phyloP scores from a whole-genome alignment of 2,329 filamentous ascomycete species.

The Trichoderma semiorbis region DNA sequence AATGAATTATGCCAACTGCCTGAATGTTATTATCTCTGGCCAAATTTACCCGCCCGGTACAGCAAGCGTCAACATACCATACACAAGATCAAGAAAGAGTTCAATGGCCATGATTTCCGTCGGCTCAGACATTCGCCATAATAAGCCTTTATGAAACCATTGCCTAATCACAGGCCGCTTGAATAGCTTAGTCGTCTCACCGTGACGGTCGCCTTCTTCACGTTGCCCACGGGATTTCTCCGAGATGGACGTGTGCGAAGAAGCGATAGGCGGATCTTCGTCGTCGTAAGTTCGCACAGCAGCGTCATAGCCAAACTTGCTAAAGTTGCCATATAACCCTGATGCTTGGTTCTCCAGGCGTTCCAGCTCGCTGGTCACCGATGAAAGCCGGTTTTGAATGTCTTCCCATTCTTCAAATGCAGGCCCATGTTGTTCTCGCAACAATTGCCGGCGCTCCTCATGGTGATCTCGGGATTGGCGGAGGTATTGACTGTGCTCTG shows the following conservation, averaged over 20 bases:
- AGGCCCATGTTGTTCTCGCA: conserved; percentile 48
- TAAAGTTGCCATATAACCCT: conserved; percentile 58
- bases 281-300: conserved; percentile 49
- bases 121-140: conserved; percentile 57
- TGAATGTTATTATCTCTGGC: neutral
- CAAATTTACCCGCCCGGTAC: neutral
- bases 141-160: conserved; percentile 62
- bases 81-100: conserved; percentile 61
- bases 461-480: conserved; percentile 52
- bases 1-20: conserved; percentile 58
- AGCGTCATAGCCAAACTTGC: conserved; percentile 60
- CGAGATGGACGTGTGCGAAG: conserved; percentile 26
- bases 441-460: conserved; percentile 41
- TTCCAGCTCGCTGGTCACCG: conserved; percentile 51
- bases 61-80: conserved; percentile 32
- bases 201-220: conserved; percentile 27
- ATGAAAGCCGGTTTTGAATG: conserved; percentile 50
- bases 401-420: conserved; percentile 55
- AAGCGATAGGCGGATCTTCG: conserved; percentile 19
- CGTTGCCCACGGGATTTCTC: neutral
- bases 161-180: conserved; percentile 59
- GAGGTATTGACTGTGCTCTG: conserved; percentile 45
- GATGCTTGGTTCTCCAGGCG: conserved; percentile 52
- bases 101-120: conserved; percentile 63
- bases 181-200: conserved; percentile 52